Evolutionary conservation across 768 basidiomycete species (phyloP), one percentile per base, ranked within the genome.

Genomic region (Tylopilus balloui): DNA sequence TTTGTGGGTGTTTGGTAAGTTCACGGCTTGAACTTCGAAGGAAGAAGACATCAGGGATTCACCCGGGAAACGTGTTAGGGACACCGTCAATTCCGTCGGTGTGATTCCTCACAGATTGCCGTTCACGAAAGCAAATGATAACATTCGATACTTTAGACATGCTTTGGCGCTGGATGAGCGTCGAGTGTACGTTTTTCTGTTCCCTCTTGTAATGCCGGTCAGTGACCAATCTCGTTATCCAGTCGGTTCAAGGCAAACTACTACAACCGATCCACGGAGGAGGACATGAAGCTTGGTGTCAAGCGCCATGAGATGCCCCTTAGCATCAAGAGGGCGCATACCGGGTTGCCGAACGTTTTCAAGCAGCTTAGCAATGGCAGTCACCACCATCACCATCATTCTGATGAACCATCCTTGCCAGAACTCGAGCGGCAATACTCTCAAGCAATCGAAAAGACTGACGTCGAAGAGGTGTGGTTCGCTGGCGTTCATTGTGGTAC

Each of bases 391-490:
- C 35, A 27, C 9, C 25, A 20, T 10, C 35, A 20, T 7, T 20
- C 17, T 20, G 17, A 58, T 0, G 49, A 55, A 10, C 1, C 27
- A 7, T 44, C 53, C 3, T 29, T 47, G 6, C 54, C 67, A 15
- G 70, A 78, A 28, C 64, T 76, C 11, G 78, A 81, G 48, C 54
- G 51, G 0, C 62, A 68, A 21, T 78, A 73, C 42, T 64, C 72
- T 53, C 54, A 47, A n/a, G 63, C 66, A 4, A 64, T 67, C 21
- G 57, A 63, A n/a, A 37, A 62, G 44, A 88, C 87, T 1, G 69
- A 88, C 50, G 79, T 87, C 4, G 73, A 79, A 42, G 87, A 91
- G 55, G 88, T 91, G 1, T 90, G 88, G 88, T 91, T 90, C 55
- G 66, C 86, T 4, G 88, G 88, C 0, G 79, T 76, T 56, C 87